These are phyloP conservation scores for Tulasnella sp. DNA, from an alignment of 768 basidiomycete genomes.

Conservation along the genomic window DNA sequence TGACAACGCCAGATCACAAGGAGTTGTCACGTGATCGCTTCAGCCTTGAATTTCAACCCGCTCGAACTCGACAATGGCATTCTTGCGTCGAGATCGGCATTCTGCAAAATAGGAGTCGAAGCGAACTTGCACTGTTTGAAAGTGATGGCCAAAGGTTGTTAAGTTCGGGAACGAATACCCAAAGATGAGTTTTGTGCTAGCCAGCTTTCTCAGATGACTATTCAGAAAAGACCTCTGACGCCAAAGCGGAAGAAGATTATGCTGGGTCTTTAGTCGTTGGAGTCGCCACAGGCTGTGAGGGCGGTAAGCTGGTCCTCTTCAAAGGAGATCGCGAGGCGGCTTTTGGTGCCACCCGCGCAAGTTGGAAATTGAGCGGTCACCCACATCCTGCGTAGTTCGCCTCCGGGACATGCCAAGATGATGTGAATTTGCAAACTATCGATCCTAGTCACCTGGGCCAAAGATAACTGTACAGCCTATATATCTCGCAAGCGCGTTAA, in stretches of 20 bases:
- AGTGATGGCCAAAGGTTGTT: not conserved
- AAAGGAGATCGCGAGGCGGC: conserved; percentile 36
- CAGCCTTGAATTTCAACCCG: conserved; percentile 16
- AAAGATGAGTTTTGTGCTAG: too few relatives aligned
- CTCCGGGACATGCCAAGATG: too few relatives aligned
- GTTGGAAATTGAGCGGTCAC: too few relatives aligned
- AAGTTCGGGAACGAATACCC: too few relatives aligned
- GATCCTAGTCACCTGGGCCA: too few relatives aligned
- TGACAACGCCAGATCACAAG: not conserved
- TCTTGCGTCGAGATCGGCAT: not conserved
- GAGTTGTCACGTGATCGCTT: not conserved
- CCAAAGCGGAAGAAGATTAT: conserved; percentile 50
- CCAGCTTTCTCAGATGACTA: conserved; percentile 44
- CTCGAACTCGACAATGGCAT: not conserved
- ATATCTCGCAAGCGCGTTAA: too few relatives aligned
- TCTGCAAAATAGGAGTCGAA: conserved; percentile 7
- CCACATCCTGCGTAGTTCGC: too few relatives aligned
- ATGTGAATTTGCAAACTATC: too few relatives aligned
- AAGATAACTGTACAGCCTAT: too few relatives aligned
- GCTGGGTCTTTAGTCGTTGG: conserved; percentile 58
- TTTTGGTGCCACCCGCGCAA: too few relatives aligned
- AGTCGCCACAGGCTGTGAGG: conserved; percentile 54
- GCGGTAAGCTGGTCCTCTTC: conserved; percentile 50
- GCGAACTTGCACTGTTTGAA: conserved; percentile 21
- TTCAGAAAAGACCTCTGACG: conserved; percentile 57